Conservation (phyloP, 176 grass and related monocot genomes). For the Musa acuminata region DNA sequence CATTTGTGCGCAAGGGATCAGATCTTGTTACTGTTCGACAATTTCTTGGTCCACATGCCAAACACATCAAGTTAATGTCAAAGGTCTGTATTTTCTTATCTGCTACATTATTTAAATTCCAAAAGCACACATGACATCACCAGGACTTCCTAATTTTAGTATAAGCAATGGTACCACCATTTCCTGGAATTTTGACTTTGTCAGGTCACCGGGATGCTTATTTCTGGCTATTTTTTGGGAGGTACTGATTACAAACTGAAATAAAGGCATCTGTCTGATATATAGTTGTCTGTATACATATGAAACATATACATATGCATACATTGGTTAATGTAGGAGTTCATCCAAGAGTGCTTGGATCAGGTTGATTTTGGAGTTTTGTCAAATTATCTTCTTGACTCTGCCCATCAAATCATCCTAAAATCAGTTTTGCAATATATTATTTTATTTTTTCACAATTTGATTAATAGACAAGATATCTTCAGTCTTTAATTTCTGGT, state of each 20-base stretch:
- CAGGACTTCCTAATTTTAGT: neutral
- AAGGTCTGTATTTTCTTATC: conserved; percentile 1
- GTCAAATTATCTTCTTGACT: too few species aligned
- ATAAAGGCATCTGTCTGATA: neutral
- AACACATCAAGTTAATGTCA: conserved; percentile 11
- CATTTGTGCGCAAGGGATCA: conserved; percentile 19
- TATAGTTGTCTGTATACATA: neutral
- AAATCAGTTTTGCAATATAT: neutral
- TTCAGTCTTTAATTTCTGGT: too few species aligned
- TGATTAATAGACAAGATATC: too few species aligned
- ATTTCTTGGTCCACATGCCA: conserved; percentile 11
- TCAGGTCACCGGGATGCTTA: neutral
- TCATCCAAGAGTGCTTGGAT: neutral
- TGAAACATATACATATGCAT: neutral
- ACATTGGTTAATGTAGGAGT: neutral
- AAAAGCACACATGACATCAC: neutral
- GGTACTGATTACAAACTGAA: neutral
- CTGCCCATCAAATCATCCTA: neutral
- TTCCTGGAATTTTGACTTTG: neutral
- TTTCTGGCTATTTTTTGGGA: neutral
- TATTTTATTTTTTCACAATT: neutral
- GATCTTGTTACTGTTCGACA: conserved; percentile 15
- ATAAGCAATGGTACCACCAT: too few species aligned
- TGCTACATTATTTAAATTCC: neutral
- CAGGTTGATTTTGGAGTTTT: too few species aligned